Evolutionary conservation across 768 basidiomycete species (phyloP).

Genomic region (Boletus vermiculosoides): DNA sequence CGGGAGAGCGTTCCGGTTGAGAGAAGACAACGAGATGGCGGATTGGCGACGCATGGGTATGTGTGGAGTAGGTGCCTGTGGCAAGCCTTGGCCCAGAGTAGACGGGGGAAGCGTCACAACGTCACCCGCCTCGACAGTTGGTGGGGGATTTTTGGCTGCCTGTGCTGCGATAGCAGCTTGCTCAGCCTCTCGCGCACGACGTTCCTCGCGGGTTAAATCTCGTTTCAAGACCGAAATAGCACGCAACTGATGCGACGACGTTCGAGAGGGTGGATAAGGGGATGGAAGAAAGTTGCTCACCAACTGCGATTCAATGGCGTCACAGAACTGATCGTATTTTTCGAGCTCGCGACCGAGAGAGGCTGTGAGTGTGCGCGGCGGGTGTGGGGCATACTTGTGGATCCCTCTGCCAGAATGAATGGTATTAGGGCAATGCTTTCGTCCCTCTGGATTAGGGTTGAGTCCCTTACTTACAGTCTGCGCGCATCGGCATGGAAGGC

Average conservation of each 20-base stretch:
- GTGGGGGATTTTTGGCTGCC: constrained; percentile 23
- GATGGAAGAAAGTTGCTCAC: constrained; percentile 39
- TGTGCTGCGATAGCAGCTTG: constrained; percentile 40
- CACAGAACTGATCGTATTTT: constrained; percentile 77
- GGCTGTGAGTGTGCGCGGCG: constrained; percentile 62
- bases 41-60: constrained; percentile 59
- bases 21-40: constrained; percentile 75
- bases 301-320: constrained; percentile 70
- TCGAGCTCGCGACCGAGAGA: constrained; percentile 73
- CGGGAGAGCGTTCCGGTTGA: constrained; percentile 68
- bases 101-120: constrained; percentile 25
- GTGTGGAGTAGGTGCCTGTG: constrained; percentile 29
- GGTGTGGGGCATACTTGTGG: constrained; percentile 53
- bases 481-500: constrained; percentile 64
- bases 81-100: constrained; percentile 36
- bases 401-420: constrained; percentile 45
- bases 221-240: constrained; percentile 72
- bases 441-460: neutral
- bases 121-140: constrained; percentile 24
- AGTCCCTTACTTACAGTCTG: constrained; percentile 50
- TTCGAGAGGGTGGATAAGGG: neutral
- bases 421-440: neutral
- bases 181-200: constrained; percentile 46
- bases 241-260: constrained; percentile 49
- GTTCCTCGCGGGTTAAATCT: constrained; percentile 62